Percentiles rank a stretch among this genome's conserved stretches.
These are phyloP conservation scores for Ophiorrhiza pumila DNA, from an alignment of 257 asterid genomes.

Conservation along the genomic window DNA sequence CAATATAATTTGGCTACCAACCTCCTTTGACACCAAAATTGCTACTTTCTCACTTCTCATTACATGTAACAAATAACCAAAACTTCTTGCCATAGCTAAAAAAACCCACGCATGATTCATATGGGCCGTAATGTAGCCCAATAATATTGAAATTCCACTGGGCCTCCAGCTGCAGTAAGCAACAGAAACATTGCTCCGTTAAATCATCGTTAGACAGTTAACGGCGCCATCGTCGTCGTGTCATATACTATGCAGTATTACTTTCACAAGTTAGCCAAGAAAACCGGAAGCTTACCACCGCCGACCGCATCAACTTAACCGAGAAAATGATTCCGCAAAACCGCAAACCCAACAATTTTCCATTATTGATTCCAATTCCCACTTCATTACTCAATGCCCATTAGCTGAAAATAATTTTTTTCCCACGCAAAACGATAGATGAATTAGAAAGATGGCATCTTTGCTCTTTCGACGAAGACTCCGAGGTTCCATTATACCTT, in stretches of 20 bases:
- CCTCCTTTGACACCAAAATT: too few species aligned
- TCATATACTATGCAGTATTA: background rate
- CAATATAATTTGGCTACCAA: too few species aligned
- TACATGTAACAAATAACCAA: too few species aligned
- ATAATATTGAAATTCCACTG: background rate
- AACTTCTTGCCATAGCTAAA: too few species aligned
- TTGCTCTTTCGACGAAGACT: conserved; percentile 49
- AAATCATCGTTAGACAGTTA: background rate
- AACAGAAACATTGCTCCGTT: background rate
- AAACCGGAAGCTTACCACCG: background rate
- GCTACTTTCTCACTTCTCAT: too few species aligned
- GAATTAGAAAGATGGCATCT: conserved; percentile 36
- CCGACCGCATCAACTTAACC: background rate
- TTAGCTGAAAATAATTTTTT: conserved; percentile 1
- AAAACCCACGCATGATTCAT: too few species aligned
- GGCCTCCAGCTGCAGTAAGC: background rate
- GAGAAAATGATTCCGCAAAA: background rate
- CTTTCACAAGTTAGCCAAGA: conserved; percentile 2
- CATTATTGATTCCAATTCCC: background rate
- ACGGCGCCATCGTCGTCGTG: conserved; percentile 3
- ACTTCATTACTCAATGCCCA: background rate
- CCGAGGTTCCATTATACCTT: conserved; percentile 15
- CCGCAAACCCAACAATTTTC: conserved; percentile 2
- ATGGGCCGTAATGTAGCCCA: background rate
- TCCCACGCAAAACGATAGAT: background rate